Evolutionary conservation across 106 monocot species (phyloP), one percentile per base, ranked within the genome.

Genomic region (Dendrobium catenatum): DNA sequence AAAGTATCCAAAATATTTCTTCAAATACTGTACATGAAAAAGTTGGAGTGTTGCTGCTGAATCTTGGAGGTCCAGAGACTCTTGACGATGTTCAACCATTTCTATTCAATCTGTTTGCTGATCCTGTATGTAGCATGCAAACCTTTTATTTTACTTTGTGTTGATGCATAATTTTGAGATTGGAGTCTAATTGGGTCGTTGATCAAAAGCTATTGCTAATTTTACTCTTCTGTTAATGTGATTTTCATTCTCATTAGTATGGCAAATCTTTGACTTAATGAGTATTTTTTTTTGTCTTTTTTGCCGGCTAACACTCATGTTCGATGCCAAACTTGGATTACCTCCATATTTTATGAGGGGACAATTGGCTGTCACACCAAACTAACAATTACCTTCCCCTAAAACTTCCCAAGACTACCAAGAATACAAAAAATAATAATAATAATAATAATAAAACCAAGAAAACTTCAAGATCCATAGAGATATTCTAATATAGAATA

Each of bases 21-120:
- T 61, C 54, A n/a, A 82, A 66, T 77, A 43, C 54, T 80, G 79
- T 75, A 56, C 75, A 84, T 76, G 90, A 86, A 51, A 84, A 82
- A 72, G 73, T 88, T 74, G 86, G 94, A 42, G 97, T 97, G 79
- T 79, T 97, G 75, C 83, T 94, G 46, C 83, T 94, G 72, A 97
- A 97, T 74, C 94, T 97, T 79, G 97, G 94, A 61, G 97, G 90
- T 33, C 96, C 92, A 22, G 93, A 96, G 19, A 93, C 85, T 22
- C 94, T 96, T 29, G 78, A 94, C 55, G 96, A 96, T 86, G 96
- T 96, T 43, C 91, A 96, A 9, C 91, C 96, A 81, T 96, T 96
- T 82, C 81, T 96, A 4, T 96, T 88, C 91, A 96, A 93, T 83
- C 81, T 96, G 48, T 96, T 96, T 86, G 93, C 96, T 43, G 96